These are phyloP conservation scores for Coemansia sp. DNA, from an alignment of 192 early-diverging fungal genomes.

Conservation along the genomic window DNA sequence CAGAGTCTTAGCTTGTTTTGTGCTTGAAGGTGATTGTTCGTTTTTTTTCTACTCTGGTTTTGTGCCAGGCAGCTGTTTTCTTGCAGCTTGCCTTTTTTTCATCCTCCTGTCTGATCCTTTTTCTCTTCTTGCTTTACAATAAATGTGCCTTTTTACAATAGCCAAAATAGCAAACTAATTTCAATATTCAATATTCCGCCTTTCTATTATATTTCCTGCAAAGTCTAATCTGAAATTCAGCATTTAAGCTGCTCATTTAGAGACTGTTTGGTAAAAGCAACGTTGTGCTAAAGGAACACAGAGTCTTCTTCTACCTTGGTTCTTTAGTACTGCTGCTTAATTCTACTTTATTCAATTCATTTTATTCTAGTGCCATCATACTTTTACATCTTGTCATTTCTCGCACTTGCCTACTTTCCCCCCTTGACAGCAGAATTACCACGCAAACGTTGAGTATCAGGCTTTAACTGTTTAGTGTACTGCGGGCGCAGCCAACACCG, in stretches of 20 bases:
- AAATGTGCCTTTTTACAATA: neutral
- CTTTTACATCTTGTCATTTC: neutral
- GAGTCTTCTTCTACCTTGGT: neutral
- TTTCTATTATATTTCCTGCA: neutral
- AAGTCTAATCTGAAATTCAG: neutral
- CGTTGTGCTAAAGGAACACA: neutral
- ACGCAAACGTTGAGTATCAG: neutral
- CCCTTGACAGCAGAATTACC: neutral
- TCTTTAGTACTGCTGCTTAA: neutral
- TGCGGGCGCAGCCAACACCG: neutral
- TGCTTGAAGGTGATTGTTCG: too few species aligned
- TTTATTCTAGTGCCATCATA: neutral
- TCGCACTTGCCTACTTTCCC: neutral
- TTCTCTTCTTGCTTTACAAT: slow-evolving; percentile 3
- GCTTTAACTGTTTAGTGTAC: neutral
- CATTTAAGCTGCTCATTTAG: neutral
- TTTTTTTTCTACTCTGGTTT: neutral
- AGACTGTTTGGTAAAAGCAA: neutral
- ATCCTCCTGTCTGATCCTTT: neutral
- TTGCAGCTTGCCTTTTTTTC: neutral
- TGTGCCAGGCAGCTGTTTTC: neutral
- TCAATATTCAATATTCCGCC: neutral
- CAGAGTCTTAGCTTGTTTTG: too few species aligned
- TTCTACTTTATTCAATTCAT: neutral
- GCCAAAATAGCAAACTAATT: neutral